Percentiles rank a stretch among this genome's conserved stretches.
phyloP scores from a whole-genome alignment of 2,329 filamentous ascomycete species.

The Decorospora gaudefroyi region DNA sequence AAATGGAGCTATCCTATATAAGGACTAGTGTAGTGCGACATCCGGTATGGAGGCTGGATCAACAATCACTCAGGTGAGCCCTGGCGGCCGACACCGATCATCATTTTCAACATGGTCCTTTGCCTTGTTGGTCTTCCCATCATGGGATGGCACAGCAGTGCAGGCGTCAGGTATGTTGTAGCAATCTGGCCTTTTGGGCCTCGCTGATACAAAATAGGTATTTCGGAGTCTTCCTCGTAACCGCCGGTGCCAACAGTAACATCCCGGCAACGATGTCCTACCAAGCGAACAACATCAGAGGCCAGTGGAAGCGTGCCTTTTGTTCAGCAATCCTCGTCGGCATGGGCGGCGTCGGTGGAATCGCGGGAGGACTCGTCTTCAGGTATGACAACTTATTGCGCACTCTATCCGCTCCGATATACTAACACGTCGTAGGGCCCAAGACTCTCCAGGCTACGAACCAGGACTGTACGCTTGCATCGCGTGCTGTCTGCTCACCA shows the following conservation, averaged over 20 bases:
- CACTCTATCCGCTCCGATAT: background rate
- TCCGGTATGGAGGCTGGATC: no score
- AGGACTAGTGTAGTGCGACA: no score
- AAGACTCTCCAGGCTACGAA: constrained; percentile 46
- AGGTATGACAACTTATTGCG: constrained; percentile 28
- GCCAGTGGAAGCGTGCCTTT: constrained; percentile 86
- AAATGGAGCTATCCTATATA: no score
- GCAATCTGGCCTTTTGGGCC: background rate
- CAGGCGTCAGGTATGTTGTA: constrained; percentile 68
- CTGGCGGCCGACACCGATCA: no score
- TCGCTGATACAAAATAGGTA: constrained; percentile 50
- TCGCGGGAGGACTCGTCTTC: constrained; percentile 75
- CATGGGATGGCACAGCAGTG: constrained; percentile 66
- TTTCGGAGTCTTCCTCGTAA: constrained; percentile 75
- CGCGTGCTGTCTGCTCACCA: constrained; percentile 44
- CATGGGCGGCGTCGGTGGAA: constrained; percentile 77
- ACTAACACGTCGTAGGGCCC: constrained; percentile 15
- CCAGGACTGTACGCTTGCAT: constrained; percentile 49
- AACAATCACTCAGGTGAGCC: no score
- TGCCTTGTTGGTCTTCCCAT: constrained; percentile 71
- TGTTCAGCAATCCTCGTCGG: constrained; percentile 76
- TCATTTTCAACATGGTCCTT: constrained; percentile 55
- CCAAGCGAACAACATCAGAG: constrained; percentile 85
- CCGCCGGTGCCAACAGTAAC: constrained; percentile 77
- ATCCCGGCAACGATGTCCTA: constrained; percentile 75